Base-by-base conservation (phyloP, 2,329 filamentous ascomycete species). In the Beauveria medogensis region DNA sequence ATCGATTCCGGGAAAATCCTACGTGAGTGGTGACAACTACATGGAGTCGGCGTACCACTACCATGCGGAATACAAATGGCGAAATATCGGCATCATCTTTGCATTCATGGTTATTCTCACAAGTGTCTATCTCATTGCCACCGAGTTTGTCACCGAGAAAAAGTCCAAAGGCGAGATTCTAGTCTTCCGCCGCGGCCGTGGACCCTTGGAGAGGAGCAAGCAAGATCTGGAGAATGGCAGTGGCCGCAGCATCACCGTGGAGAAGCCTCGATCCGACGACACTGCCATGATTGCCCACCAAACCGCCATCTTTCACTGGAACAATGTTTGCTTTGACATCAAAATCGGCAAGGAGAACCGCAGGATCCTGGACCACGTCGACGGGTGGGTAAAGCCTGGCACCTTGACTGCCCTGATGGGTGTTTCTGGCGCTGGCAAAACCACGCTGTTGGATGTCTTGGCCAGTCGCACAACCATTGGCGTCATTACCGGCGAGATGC, bases 381-480 rank as follows among this genome's bases (percentile, higher is more conserved):
- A 37, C 34, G 34, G 34, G 4, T 37, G 34, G 34, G 34, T 37
- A 5, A 34, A 37, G 64, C 90, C 90, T 2, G 90, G 90, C 41
- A 84, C 88, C 67, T 79, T 93, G 10, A 92, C 89, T 3, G 89
- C 90, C 2, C 77, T 94, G 2, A 92, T 94, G 88, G 90, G 90
- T 44, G 86, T 87, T 7, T 91, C 88, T 5, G 89, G 89, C n/a
- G 91, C 91, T 5, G 91, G 91, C 54, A 96, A 96, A 75, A 94
- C 91, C 0, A 95, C 91, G 0, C 77, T 95, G 0, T 77, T 96
- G 3, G 90, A 96, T 67, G 89, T 93, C 1, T 77, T 95, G 41
- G 82, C 82, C 0, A 71, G 78, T 1, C 76, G 84, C 43, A 85
- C 85, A 74, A 85, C 83, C 65, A 83, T 86, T 60, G 84, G 83